These are phyloP conservation scores for Cyclanthera cordifolia DNA, from an alignment of 306 rosid genomes.

Conservation along the genomic window DNA sequence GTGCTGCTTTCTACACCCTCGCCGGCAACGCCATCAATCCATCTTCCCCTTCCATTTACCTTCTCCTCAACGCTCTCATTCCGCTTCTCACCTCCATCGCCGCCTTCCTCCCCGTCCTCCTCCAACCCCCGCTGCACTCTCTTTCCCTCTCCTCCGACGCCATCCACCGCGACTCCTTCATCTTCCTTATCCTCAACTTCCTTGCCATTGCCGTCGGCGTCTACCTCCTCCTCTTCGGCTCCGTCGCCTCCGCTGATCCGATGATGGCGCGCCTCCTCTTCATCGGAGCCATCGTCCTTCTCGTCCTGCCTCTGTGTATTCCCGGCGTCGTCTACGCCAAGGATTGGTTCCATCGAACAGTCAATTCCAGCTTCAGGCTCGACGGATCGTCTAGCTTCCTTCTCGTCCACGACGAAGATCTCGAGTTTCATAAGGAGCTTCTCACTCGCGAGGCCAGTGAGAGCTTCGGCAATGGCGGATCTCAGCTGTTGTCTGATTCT, in stretches of 20 bases:
- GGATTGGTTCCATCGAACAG: slow-evolving; percentile 39
- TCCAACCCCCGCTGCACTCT: slow-evolving; percentile 56
- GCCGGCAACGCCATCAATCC: slow-evolving; percentile 63
- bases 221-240: slow-evolving; percentile 64
- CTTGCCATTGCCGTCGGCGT: slow-evolving; percentile 63
- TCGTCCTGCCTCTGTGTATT: slow-evolving; percentile 49
- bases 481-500: neutral
- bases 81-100: slow-evolving; percentile 57
- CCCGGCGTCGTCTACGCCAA: slow-evolving; percentile 74
- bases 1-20: slow-evolving; percentile 89
- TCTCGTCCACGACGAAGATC: slow-evolving; percentile 74
- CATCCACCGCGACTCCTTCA: slow-evolving; percentile 50
- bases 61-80: slow-evolving; percentile 54
- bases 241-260: slow-evolving; percentile 28
- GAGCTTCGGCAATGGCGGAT: slow-evolving; percentile 13
- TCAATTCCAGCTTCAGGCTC: slow-evolving; percentile 41
- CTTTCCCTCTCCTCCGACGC: slow-evolving; percentile 54
- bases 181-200: slow-evolving; percentile 56
- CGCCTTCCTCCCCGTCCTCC: slow-evolving; percentile 66
- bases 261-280: slow-evolving; percentile 37
- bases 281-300: slow-evolving; percentile 56
- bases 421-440: slow-evolving; percentile 82
- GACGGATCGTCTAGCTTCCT: slow-evolving; percentile 39
- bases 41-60: slow-evolving; percentile 44
- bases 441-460: slow-evolving; percentile 35